These are phyloP conservation scores for Lolium multiflorum DNA, from an alignment of 176 grass and related monocot genomes.

Conservation along the genomic window DNA sequence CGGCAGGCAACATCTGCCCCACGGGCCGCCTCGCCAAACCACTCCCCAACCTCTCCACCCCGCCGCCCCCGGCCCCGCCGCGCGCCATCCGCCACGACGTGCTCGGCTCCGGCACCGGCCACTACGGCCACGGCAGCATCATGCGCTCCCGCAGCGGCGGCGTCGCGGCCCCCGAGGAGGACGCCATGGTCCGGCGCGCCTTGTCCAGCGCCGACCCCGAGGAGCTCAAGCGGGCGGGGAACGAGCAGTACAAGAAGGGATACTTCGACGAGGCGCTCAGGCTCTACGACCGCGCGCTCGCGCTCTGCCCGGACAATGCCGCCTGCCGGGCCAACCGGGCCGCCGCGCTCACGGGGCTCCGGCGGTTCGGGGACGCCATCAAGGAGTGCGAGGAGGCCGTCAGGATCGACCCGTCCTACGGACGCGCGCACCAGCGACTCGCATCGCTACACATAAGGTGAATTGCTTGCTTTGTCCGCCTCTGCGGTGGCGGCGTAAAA, in stretches of 20 bases:
- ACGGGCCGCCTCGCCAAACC: constrained; percentile 77
- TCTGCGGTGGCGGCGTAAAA: too few species aligned
- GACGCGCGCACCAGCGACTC: constrained; percentile 83
- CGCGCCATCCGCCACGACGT: constrained; percentile 66
- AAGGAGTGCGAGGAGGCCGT: constrained; percentile 92
- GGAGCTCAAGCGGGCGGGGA: constrained; percentile 88
- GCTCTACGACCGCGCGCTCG: constrained; percentile 86
- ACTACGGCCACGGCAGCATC: constrained; percentile 97
- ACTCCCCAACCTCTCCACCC: constrained; percentile 48
- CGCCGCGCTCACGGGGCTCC: constrained; percentile 80
- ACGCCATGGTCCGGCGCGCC: constrained; percentile 58
- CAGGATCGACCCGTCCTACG: constrained; percentile 76
- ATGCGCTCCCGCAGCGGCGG: constrained; percentile 58
- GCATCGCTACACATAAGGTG: constrained; percentile 81
- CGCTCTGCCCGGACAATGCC: constrained; percentile 82
- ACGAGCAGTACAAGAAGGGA: constrained; percentile 86
- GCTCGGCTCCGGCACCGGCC: constrained; percentile 82
- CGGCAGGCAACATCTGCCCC: constrained; percentile 86
- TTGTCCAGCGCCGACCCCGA: constrained; percentile 73
- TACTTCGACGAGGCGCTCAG: constrained; percentile 76
- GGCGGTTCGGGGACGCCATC: constrained; percentile 76
- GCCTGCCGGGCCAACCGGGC: constrained; percentile 85
- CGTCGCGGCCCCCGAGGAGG: constrained; percentile 40
- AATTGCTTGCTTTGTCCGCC: not conserved
- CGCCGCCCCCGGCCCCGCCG: constrained; percentile 40